phyloP scores from a whole-genome alignment of 495 filamentous ascomycete species.

The Penicillium herquei region DNA sequence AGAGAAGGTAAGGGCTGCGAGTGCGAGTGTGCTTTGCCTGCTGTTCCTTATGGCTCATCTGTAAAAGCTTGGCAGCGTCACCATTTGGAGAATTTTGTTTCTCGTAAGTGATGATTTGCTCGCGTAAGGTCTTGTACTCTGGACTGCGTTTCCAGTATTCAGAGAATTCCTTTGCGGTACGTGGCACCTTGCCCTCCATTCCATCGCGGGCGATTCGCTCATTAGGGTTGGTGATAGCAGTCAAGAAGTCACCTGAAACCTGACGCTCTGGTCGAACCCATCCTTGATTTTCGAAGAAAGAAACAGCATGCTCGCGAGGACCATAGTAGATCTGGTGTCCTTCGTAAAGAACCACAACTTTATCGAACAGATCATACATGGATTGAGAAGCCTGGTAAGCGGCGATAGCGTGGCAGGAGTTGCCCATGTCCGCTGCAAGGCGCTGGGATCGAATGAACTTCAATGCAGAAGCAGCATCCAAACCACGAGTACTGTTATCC shows the following conservation, averaged over 20 bases:
- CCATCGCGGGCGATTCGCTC: conserved; percentile 59
- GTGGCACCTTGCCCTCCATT: conserved; percentile 61
- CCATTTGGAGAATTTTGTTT: conserved; percentile 18
- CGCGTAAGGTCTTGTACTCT: conserved; percentile 44
- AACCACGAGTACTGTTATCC: conserved; percentile 82
- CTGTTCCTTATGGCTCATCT: conserved; percentile 21
- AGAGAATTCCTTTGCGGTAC: conserved; percentile 66
- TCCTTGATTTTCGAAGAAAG: conserved; percentile 60
- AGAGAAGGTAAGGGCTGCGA: conserved; percentile 42
- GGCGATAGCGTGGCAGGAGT: conserved; percentile 75
- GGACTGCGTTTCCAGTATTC: conserved; percentile 53
- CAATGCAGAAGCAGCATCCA: conserved; percentile 81
- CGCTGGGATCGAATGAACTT: conserved; percentile 66
- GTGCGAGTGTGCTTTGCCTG: conserved; percentile 33
- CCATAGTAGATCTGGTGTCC: conserved; percentile 66
- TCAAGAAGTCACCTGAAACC: conserved; percentile 69
- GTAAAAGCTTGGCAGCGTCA: conserved; percentile 25
- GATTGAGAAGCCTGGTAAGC: conserved; percentile 81
- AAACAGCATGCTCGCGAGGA: conserved; percentile 49
- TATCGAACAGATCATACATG: conserved; percentile 69
- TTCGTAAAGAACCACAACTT: conserved; percentile 58
- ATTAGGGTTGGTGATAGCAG: conserved; percentile 62
- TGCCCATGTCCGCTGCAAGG: conserved; percentile 68
- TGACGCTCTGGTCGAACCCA: conserved; percentile 55
- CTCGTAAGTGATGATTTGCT: conserved; percentile 44